Conservation (phyloP, 2,329 filamentous ascomycete species). For the Claviceps pusilla region DNA sequence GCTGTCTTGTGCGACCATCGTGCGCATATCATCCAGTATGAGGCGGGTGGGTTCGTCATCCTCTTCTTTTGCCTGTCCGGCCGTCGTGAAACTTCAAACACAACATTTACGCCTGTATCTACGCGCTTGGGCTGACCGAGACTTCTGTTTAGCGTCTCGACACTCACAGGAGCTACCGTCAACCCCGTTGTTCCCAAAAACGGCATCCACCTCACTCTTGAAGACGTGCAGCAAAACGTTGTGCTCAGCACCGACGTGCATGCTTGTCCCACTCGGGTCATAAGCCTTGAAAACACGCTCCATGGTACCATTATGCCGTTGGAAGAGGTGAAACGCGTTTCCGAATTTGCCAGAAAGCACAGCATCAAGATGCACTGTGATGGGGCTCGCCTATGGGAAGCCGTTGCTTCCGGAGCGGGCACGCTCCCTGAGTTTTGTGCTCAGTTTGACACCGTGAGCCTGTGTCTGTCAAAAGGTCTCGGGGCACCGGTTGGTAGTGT, state of each 20-base stretch:
- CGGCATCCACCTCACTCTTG: conserved; percentile 56
- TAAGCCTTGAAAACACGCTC: conserved; percentile 76
- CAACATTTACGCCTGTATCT: background rate
- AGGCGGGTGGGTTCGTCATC: conserved; percentile 40
- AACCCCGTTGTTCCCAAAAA: conserved; percentile 54
- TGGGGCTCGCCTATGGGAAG: conserved; percentile 71
- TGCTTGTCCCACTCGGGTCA: conserved; percentile 62
- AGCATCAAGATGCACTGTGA: conserved; percentile 61
- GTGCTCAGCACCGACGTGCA: conserved; percentile 58
- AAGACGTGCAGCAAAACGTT: conserved; percentile 55
- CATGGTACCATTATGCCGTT: conserved; percentile 67
- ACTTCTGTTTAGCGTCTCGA: conserved; percentile 43
- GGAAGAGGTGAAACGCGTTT: conserved; percentile 52
- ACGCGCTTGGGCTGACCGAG: background rate
- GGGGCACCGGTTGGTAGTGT: conserved; percentile 70
- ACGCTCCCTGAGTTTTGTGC: conserved; percentile 50
- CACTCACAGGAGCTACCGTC: conserved; percentile 55
- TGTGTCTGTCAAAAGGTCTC: conserved; percentile 73
- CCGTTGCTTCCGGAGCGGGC: conserved; percentile 54
- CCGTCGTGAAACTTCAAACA: background rate
- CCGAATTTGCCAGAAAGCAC: conserved; percentile 49
- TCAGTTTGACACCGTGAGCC: conserved; percentile 57
- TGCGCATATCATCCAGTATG: conserved; percentile 58
- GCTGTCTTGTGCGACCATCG: conserved; percentile 65
- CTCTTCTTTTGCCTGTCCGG: background rate